phyloP scores from a whole-genome alignment of 352 stramenopile species.

The Globisporangium recalcitrans region DNA sequence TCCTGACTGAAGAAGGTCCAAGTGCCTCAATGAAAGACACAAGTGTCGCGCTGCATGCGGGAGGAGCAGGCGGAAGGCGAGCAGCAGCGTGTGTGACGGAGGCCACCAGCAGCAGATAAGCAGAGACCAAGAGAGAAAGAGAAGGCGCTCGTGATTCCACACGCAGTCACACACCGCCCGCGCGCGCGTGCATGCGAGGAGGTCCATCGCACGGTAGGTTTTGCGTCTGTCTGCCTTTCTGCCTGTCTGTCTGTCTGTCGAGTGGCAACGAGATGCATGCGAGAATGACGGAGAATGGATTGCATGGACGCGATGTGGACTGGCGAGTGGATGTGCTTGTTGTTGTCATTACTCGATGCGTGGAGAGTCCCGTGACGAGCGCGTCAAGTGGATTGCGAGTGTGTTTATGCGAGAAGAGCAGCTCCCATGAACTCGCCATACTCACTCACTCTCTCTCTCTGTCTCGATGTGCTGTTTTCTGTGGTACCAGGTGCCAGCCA shows the following conservation, averaged over 20 bases:
- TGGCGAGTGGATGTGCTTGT: neutral
- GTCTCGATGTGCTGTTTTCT: neutral
- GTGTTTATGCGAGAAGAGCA: neutral
- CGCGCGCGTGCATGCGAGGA: neutral
- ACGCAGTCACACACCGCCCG: neutral
- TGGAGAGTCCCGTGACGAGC: neutral
- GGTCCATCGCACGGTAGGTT: neutral
- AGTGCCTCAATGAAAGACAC: neutral
- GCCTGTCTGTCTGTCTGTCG: neutral
- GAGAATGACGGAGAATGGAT: no score
- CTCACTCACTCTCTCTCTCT: no score
- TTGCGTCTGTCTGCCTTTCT: neutral
- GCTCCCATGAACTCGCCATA: neutral
- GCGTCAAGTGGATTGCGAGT: neutral
- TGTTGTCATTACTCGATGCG: neutral
- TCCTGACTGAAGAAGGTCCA: slow-evolving; percentile 1
- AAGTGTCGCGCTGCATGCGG: slow-evolving; percentile 1
- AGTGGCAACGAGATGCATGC: neutral
- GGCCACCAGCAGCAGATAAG: neutral
- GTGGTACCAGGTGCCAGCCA: neutral
- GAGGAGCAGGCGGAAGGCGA: neutral
- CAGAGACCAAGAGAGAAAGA: neutral
- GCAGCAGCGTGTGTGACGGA: neutral
- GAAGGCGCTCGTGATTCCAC: neutral
- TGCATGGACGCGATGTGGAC: neutral